These are phyloP conservation scores for Saprolegnia parasitica DNA, from an alignment of 352 stramenopile species.

Conservation along the genomic window DNA sequence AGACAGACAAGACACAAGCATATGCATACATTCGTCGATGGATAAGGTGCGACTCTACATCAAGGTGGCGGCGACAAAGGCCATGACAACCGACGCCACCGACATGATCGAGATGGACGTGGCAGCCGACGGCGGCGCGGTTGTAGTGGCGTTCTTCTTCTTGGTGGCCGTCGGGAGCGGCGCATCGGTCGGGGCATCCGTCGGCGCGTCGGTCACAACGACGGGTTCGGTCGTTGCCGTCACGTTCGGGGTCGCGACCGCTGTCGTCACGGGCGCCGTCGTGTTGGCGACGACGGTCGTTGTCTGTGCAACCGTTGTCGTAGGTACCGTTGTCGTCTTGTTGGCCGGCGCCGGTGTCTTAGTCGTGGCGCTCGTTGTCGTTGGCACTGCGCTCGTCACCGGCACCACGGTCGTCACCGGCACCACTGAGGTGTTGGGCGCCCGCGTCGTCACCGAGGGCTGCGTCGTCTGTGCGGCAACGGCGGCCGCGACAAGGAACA, in stretches of 20 bases:
- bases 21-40: neutral
- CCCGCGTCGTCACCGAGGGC: neutral
- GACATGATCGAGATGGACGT: neutral
- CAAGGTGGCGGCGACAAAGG: neutral
- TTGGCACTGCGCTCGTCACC: neutral
- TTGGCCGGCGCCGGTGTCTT: neutral
- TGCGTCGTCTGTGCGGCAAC: neutral
- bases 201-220: neutral
- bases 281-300: neutral
- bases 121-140: neutral
- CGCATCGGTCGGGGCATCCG: constrained; percentile 3
- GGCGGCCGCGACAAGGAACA: constrained; percentile 7
- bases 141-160: neutral
- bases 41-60: constrained; percentile 4
- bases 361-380: neutral
- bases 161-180: neutral
- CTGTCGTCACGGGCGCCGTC: constrained; percentile 9
- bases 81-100: neutral
- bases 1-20: too few relatives aligned
- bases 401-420: neutral
- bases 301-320: neutral
- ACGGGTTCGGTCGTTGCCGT: neutral
- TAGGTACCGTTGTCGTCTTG: neutral
- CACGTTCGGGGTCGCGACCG: neutral
- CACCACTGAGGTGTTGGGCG: neutral